Percentiles rank a stretch among this genome's conserved stretches.
These are phyloP conservation scores for Xerocomus minutiporus DNA, from an alignment of 1,284 basidiomycete species.

Conservation along the genomic window DNA sequence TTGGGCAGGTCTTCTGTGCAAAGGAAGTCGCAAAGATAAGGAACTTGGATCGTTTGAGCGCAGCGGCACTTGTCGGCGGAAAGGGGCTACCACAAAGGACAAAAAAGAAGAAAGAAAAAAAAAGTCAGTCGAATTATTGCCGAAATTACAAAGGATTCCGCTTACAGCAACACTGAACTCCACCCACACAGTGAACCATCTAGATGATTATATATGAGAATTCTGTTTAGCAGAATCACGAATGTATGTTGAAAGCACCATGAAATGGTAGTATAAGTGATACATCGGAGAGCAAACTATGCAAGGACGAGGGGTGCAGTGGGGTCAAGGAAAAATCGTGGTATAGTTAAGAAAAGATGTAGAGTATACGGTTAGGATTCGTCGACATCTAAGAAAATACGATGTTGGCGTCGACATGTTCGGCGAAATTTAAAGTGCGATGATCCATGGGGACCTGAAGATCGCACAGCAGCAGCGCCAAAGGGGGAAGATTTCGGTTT, in stretches of 20 bases:
- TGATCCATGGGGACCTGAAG: constrained; percentile 7
- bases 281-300: constrained; percentile 32
- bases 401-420: constrained; percentile 16
- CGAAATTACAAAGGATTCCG: constrained; percentile 11
- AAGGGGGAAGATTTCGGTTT: constrained; percentile 1
- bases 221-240: constrained; percentile 18
- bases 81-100: constrained; percentile 6
- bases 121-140: constrained; percentile 17
- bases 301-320: constrained; percentile 18
- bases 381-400: constrained; percentile 20
- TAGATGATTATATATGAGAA: constrained; percentile 24
- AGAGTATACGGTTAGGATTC: constrained; percentile 27
- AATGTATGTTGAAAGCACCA: constrained; percentile 28
- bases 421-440: constrained; percentile 9
- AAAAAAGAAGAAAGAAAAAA: constrained; percentile 6
- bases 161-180: constrained; percentile 23
- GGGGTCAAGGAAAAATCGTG: constrained; percentile 15
- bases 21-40: background rate
- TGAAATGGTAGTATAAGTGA: constrained; percentile 19
- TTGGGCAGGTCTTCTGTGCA: background rate
- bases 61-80: background rate
- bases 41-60: too few species aligned
- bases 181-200: constrained; percentile 20
- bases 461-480: constrained; percentile 11
- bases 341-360: constrained; percentile 28